These are phyloP conservation scores for Aquilaria malaccensis DNA, from an alignment of 345 rosid species.

Conservation along the genomic window DNA sequence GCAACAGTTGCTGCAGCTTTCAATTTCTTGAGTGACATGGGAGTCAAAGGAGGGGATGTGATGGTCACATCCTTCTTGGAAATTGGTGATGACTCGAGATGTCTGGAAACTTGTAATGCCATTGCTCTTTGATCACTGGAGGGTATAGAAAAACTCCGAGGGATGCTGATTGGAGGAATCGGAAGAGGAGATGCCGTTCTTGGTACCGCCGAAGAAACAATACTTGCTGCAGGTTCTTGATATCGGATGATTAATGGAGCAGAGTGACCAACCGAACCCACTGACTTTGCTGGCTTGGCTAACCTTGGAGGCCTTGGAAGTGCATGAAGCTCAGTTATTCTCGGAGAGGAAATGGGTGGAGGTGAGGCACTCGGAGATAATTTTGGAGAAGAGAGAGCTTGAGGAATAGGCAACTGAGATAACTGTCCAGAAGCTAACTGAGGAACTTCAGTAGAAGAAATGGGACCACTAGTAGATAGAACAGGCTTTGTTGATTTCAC, in stretches of 20 bases:
- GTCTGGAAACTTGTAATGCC: slow-evolving; percentile 37
- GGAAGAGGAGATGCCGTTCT: slow-evolving; percentile 77
- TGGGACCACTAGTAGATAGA: slow-evolving; percentile 41
- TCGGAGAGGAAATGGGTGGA: slow-evolving; percentile 71
- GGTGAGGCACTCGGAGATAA: slow-evolving; percentile 82
- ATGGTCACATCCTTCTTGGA: slow-evolving; percentile 33
- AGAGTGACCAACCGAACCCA: slow-evolving; percentile 58
- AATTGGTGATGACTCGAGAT: slow-evolving; percentile 29
- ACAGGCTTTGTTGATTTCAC: slow-evolving; percentile 41
- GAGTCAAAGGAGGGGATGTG: slow-evolving; percentile 76
- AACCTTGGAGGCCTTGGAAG: slow-evolving; percentile 90
- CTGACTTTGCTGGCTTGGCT: slow-evolving; percentile 49
- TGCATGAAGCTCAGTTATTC: slow-evolving; percentile 77
- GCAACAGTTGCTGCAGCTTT: slow-evolving; percentile 30
- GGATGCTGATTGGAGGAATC: slow-evolving; percentile 51
- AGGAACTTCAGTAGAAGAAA: slow-evolving; percentile 33
- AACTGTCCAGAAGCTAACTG: slow-evolving; percentile 37
- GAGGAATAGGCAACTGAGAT: slow-evolving; percentile 40
- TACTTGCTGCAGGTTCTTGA: slow-evolving; percentile 43
- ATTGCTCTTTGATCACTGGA: slow-evolving; percentile 68
- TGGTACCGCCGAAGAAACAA: slow-evolving; percentile 26
- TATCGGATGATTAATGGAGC: slow-evolving; percentile 70
- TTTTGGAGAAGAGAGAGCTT: slow-evolving; percentile 53
- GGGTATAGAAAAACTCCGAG: slow-evolving; percentile 84
- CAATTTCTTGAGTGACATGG: slow-evolving; percentile 46